Conservation (phyloP, 169 alveolate genomes). For the Cryptosporidium tyzzeri region DNA sequence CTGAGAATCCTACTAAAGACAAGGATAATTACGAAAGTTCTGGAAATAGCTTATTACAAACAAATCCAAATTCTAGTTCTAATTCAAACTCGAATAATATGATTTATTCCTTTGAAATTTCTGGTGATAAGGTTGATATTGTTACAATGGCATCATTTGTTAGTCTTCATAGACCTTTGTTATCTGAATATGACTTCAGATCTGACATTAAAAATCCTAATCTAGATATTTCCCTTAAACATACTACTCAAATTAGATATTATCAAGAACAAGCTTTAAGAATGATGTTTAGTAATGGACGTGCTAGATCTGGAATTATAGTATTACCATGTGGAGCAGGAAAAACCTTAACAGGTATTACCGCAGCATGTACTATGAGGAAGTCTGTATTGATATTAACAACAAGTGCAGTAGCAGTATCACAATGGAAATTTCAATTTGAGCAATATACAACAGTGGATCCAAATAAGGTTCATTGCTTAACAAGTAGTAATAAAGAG, state of each 20-base stretch:
- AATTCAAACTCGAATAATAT: conserved; percentile 37
- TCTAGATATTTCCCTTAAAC: conserved; percentile 90
- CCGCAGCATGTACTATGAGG: conserved; percentile 97
- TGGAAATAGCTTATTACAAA: not conserved
- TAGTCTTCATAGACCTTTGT: conserved; percentile 92
- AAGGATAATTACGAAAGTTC: not conserved
- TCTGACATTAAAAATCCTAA: conserved; percentile 90
- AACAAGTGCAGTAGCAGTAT: conserved; percentile 93
- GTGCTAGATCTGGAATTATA: conserved; percentile 98
- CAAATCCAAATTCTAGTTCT: not conserved
- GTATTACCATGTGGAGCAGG: conserved; percentile 99
- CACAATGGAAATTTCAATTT: conserved; percentile 91
- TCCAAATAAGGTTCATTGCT: conserved; percentile 88
- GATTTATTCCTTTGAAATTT: conserved; percentile 90
- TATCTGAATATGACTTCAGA: conserved; percentile 97
- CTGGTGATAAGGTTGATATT: conserved; percentile 87
- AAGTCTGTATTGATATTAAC: conserved; percentile 92
- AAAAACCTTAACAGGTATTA: conserved; percentile 98
- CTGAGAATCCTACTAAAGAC: conserved; percentile 14
- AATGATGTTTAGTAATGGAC: conserved; percentile 97
- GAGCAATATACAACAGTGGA: conserved; percentile 91
- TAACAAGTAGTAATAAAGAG: conserved; percentile 96
- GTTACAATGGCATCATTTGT: conserved; percentile 91
- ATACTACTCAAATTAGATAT: conserved; percentile 93
- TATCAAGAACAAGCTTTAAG: conserved; percentile 95